phyloP scores from a whole-genome alignment of 1,139 yeast genomes.

The Debaryomyces nepalensis region DNA sequence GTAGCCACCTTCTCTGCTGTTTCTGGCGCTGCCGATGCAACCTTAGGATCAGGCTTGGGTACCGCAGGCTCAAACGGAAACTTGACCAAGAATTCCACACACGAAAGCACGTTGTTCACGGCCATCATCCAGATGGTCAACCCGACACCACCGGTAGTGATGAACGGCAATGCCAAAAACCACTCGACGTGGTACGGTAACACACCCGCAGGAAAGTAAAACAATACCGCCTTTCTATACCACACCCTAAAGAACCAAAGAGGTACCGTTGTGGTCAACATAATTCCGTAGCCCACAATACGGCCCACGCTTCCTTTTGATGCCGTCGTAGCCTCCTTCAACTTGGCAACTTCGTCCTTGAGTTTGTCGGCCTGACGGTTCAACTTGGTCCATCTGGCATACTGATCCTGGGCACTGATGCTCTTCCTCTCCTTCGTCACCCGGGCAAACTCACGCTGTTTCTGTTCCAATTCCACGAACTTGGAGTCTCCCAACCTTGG shows the following conservation, averaged over 20 bases:
- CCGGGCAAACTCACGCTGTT: slow-evolving; percentile 50
- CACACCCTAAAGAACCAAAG: slow-evolving; percentile 56
- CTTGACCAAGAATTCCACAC: slow-evolving; percentile 30
- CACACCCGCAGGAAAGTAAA: slow-evolving; percentile 62
- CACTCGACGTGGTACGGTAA: slow-evolving; percentile 64
- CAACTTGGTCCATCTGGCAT: slow-evolving; percentile 94
- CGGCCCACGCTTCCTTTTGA: slow-evolving; percentile 45
- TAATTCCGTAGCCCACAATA: slow-evolving; percentile 31
- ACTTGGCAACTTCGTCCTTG: slow-evolving; percentile 51
- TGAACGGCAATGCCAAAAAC: slow-evolving; percentile 63
- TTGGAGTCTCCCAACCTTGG: slow-evolving; percentile 35
- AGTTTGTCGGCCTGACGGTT: slow-evolving; percentile 72
- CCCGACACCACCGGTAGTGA: slow-evolving; percentile 59
- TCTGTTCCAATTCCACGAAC: slow-evolving; percentile 38
- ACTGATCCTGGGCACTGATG: slow-evolving; percentile 88
- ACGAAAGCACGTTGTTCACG: slow-evolving; percentile 36
- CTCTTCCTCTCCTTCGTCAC: slow-evolving; percentile 58
- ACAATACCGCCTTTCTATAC: slow-evolving; percentile 61
- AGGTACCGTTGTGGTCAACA: slow-evolving; percentile 44
- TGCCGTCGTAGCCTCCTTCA: slow-evolving; percentile 41
- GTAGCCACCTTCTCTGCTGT: slow-evolving; percentile 5
- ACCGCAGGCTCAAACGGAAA: slow-evolving; percentile 35
- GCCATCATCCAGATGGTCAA: slow-evolving; percentile 55
- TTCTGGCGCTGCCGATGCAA: slow-evolving; percentile 9
- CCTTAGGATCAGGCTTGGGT: slow-evolving; percentile 12